A percentile compares a stretch with the other conserved stretches of the same genome.
Conservation (phyloP, 2,329 filamentous ascomycete genomes). For the Penicillium polonicum region DNA sequence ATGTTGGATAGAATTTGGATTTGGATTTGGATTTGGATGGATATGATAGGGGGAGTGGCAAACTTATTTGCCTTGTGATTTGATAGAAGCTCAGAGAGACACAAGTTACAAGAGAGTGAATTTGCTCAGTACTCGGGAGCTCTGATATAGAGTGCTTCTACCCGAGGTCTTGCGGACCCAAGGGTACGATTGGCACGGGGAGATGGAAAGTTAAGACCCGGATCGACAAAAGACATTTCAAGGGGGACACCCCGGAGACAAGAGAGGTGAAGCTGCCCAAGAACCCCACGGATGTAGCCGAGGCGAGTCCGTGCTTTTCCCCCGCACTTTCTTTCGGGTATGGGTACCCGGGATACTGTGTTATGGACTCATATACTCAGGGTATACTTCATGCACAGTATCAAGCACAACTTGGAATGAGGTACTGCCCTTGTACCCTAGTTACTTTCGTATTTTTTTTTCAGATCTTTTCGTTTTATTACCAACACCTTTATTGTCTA, state of each 20-base stretch:
- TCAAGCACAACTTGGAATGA: background rate
- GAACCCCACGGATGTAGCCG: constrained; percentile 1
- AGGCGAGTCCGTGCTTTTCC: constrained; percentile 26
- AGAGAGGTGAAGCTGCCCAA: background rate
- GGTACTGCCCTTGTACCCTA: constrained; percentile 5
- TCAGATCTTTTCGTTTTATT: background rate
- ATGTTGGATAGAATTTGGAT: background rate
- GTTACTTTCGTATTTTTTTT: background rate
- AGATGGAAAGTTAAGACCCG: background rate
- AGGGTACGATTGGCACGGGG: background rate
- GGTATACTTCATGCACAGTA: constrained; percentile 4
- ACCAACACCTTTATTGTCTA: constrained; percentile 10
- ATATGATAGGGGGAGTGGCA: background rate
- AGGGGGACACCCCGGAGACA: background rate
- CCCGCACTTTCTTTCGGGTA: constrained; percentile 21
- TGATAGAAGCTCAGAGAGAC: background rate
- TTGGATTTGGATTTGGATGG: background rate
- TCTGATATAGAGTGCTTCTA: background rate
- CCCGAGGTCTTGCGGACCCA: background rate
- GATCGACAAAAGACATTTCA: background rate
- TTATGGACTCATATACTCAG: background rate
- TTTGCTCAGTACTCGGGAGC: background rate
- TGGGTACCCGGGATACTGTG: background rate
- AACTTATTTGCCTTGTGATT: background rate
- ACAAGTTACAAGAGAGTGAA: no score